Percentiles rank a stretch among this genome's conserved stretches.
These are phyloP conservation scores for Euclidium syriacum DNA, from an alignment of 345 rosid species.

Conservation along the genomic window DNA sequence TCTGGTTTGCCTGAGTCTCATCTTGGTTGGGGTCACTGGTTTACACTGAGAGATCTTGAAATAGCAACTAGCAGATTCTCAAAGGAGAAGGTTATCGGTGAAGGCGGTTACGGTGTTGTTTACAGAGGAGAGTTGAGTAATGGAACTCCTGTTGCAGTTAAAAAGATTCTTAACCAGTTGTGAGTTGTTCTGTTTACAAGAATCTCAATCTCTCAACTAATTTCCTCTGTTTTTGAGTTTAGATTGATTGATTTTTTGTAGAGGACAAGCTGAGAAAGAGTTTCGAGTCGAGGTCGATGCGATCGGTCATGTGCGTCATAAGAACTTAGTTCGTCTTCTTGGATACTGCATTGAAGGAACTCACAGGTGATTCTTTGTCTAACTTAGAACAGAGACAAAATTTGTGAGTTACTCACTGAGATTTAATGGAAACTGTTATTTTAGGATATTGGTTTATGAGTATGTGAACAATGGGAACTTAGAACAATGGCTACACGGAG, in stretches of 20 bases:
- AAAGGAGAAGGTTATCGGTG: constrained; percentile 34
- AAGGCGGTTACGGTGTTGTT: constrained; percentile 92
- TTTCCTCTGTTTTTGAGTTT: neutral
- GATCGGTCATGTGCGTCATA: constrained; percentile 89
- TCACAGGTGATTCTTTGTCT: constrained; percentile 42
- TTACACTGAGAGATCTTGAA: constrained; percentile 85
- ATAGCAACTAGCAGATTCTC: constrained; percentile 66
- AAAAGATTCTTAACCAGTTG: constrained; percentile 86
- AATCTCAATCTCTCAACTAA: neutral
- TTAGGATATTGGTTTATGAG: constrained; percentile 84
- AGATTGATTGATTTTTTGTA: constrained; percentile 24
- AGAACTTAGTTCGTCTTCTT: constrained; percentile 84
- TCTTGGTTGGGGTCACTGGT: constrained; percentile 99
- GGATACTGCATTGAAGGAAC: constrained; percentile 96
- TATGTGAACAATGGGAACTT: constrained; percentile 85
- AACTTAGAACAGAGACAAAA: constrained; percentile 40
- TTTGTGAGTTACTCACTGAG: constrained; percentile 24
- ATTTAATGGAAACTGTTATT: neutral
- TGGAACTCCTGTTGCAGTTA: constrained; percentile 80
- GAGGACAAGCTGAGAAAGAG: constrained; percentile 96
- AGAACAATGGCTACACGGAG: constrained; percentile 92
- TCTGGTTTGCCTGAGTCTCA: constrained; percentile 82
- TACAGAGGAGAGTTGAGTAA: constrained; percentile 66
- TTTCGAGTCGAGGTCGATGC: constrained; percentile 93
- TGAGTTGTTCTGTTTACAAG: constrained; percentile 38